A percentile compares a stretch with the other conserved stretches of the same genome.
These are phyloP conservation scores for Clonostachys rosea DNA, from an alignment of 2,329 filamentous ascomycete species.

Conservation along the genomic window DNA sequence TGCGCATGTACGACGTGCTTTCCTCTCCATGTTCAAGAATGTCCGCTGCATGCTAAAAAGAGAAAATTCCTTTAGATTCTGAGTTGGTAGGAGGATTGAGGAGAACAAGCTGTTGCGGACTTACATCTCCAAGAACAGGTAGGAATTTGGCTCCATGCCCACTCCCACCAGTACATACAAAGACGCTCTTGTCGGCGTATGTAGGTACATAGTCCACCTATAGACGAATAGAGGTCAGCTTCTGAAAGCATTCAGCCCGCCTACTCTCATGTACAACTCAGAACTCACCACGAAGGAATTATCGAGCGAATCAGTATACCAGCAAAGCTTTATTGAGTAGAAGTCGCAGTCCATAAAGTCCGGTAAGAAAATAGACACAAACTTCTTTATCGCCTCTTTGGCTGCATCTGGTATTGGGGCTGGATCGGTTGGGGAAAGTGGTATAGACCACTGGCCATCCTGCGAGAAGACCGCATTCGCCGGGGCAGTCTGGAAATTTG, in stretches of 20 bases:
- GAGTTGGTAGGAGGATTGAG: too few relatives aligned
- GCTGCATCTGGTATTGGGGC: constrained; percentile 7
- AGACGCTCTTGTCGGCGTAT: constrained; percentile 18
- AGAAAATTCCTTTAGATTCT: background rate
- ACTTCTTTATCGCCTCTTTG: constrained; percentile 10
- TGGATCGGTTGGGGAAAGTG: constrained; percentile 12
- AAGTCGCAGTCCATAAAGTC: constrained; percentile 16
- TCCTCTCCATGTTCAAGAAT: constrained; percentile 16
- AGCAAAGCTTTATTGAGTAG: constrained; percentile 18
- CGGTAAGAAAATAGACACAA: constrained; percentile 14
- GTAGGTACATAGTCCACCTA: constrained; percentile 24
- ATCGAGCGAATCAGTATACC: constrained; percentile 26
- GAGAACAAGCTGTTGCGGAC: background rate
- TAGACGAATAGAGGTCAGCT: background rate
- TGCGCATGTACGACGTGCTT: constrained; percentile 18
- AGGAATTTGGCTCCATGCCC: constrained; percentile 28
- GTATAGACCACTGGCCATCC: constrained; percentile 21
- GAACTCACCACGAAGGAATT: constrained; percentile 18
- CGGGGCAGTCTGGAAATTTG: constrained; percentile 20
- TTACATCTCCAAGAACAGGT: constrained; percentile 21
- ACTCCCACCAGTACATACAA: constrained; percentile 26
- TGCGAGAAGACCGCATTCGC: constrained; percentile 16
- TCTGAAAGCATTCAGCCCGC: too few relatives aligned
- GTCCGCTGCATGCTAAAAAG: constrained; percentile 19
- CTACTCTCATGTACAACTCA: background rate